These are phyloP conservation scores for Botrytis cinerea DNA, from an alignment of 2,329 filamentous ascomycete species.

Conservation along the genomic window DNA sequence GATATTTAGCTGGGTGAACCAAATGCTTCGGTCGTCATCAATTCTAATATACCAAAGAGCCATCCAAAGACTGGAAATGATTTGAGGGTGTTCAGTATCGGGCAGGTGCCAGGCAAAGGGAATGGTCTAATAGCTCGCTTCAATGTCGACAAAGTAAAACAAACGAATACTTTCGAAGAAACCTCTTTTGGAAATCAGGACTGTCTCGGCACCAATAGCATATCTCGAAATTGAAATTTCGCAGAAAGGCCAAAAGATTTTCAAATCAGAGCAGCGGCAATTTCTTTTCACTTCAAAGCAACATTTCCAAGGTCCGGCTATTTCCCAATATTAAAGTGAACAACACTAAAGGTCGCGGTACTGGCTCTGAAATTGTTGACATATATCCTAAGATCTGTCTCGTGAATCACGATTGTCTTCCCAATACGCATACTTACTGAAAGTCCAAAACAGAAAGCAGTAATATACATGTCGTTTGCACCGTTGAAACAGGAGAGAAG, in stretches of 20 bases:
- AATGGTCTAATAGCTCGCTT: constrained; percentile 45
- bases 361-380: constrained; percentile 23
- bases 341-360: constrained; percentile 29
- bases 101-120: constrained; percentile 42
- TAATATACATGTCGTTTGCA: constrained; percentile 31
- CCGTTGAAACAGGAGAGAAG: constrained; percentile 33
- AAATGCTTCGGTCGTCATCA: constrained; percentile 17
- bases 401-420: constrained; percentile 34
- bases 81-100: constrained; percentile 21
- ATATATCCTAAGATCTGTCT: constrained; percentile 30
- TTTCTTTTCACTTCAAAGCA: constrained; percentile 34
- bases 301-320: constrained; percentile 28
- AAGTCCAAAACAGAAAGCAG: constrained; percentile 25
- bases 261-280: constrained; percentile 24
- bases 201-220: neutral
- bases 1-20: constrained; percentile 18
- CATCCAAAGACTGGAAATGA: constrained; percentile 19
- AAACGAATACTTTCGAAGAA: constrained; percentile 46
- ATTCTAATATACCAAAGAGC: constrained; percentile 16
- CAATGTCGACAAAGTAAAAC: constrained; percentile 44
- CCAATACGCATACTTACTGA: constrained; percentile 32
- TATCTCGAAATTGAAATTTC: constrained; percentile 25
- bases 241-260: constrained; percentile 23
- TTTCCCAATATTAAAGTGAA: constrained; percentile 29
- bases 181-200: constrained; percentile 42